Evolutionary conservation across 768 basidiomycete genomes (phyloP), one percentile per base, ranked within the genome.

Genomic region (Xerocomus potaroensis): DNA sequence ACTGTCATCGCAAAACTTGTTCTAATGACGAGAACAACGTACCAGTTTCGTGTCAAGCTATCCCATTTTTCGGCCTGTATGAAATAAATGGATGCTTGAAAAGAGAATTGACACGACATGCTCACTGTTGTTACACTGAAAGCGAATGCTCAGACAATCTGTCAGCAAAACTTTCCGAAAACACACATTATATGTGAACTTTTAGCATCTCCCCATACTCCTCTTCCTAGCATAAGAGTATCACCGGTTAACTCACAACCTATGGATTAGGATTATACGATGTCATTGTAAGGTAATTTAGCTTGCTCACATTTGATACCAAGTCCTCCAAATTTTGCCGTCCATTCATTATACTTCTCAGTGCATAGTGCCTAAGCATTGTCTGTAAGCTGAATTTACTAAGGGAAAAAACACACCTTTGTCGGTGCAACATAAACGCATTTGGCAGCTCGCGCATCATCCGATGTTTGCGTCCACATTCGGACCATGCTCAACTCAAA

Each of bases 1-100:
- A 31, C 15, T 16, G 45, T 60, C 27, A 45, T 43, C 7, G 33
- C 41, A 38, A 51, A 21, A 10, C 35, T 39, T 31, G 16, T 24
- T 21, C 21, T n/a, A 22, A 22, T 24, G n/a, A 48, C 7, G 8
- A 45, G 24, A 37, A 3, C 10, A n/a, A 45, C 67, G 83, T 83
- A 88, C 91, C 87, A 94, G 57, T 82, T 87, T 35, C 95, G 75
- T 6, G 94, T 97, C 46, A 99, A 67, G 40, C 89, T 87, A 56
- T 98, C 95, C 87, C 91, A 94, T 67, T 99, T 99, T 68, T 99
- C 95, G 2, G 88, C 90, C 87, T 92, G 39, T 19, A 48, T 42
- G 19, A 40, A 16, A 30, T 51, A 43, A 43, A 43, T 4, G 16
- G 29, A 36, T 16, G 8, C 10, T 39, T 27, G 21, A 31, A 29